phyloP scores from a whole-genome alignment of 2,329 filamentous ascomycete species.

The Sclerotinia borealis region DNA sequence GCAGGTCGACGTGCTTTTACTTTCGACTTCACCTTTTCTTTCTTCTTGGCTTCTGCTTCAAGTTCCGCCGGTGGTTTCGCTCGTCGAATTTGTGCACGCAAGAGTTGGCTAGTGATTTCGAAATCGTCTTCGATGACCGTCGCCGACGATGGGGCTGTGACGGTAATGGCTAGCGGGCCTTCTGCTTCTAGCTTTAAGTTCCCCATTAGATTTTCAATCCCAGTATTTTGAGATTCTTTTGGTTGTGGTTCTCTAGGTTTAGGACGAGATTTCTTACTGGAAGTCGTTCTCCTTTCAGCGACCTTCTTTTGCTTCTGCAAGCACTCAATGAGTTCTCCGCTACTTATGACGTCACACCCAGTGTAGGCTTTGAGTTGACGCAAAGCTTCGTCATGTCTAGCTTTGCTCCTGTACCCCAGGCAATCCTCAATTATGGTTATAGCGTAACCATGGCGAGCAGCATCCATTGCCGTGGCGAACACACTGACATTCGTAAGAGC shows the following conservation, averaged over 20 bases:
- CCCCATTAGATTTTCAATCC: conserved; percentile 28
- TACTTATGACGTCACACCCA: conserved; percentile 30
- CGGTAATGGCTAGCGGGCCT: conserved; percentile 1
- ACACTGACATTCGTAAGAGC: conserved; percentile 82
- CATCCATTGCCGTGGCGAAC: conserved; percentile 86
- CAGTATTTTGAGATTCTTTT: conserved; percentile 12
- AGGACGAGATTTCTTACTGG: conserved; percentile 18
- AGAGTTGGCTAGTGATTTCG: conserved; percentile 15
- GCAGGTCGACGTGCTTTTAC: conserved; percentile 28
- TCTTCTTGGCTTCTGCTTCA: conserved; percentile 17
- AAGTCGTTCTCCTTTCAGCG: conserved; percentile 15
- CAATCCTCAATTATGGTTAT: conserved; percentile 87
- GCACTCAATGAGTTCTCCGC: conserved; percentile 25
- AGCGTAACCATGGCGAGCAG: conserved; percentile 78
- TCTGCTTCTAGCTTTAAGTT: conserved; percentile 24
- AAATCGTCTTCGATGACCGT: conserved; percentile 15
- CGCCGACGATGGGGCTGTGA: not conserved
- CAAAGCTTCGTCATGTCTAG: conserved; percentile 49
- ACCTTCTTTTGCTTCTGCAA: conserved; percentile 21
- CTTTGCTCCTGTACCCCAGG: conserved; percentile 68
- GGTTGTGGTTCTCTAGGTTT: conserved; percentile 12
- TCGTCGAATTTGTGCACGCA: conserved; percentile 13
- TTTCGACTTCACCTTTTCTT: conserved; percentile 29
- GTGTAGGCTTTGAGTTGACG: conserved; percentile 28
- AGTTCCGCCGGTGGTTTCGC: conserved; percentile 10